These are phyloP conservation scores for Gracilaria caudata DNA, from an alignment of 23 red algal genomes.

Conservation along the genomic window DNA sequence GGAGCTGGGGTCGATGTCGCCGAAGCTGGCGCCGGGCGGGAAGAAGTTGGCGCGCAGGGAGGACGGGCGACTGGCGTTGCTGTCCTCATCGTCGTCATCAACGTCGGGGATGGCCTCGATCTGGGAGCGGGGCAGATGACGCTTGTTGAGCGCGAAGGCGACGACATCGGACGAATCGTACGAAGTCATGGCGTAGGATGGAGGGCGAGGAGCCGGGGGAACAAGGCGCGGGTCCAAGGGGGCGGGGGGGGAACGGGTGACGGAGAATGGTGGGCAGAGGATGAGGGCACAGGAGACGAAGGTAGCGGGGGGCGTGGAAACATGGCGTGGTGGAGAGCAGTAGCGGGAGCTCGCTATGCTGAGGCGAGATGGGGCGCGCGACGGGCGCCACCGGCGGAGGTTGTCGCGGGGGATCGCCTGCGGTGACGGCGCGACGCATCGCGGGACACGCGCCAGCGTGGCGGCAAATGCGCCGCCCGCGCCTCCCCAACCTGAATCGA, in stretches of 20 bases:
- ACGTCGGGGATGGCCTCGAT: constrained; percentile 77
- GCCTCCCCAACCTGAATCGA: background rate
- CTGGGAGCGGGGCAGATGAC: constrained; percentile 76
- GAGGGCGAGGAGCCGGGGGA: background rate
- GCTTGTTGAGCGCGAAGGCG: constrained; percentile 84
- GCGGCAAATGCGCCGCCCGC: background rate
- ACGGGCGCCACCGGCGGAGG: too few species aligned
- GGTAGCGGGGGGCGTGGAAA: too few species aligned
- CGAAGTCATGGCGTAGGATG: constrained; percentile 44
- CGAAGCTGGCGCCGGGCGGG: constrained; percentile 47
- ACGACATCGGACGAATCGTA: constrained; percentile 50
- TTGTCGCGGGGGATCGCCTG: too few species aligned
- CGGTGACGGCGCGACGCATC: too few species aligned
- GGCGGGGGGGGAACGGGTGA: too few species aligned
- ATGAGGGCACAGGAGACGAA: too few species aligned
- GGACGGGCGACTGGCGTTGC: constrained; percentile 2
- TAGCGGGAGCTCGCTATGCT: background rate
- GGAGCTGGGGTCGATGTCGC: constrained; percentile 9
- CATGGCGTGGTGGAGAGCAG: background rate
- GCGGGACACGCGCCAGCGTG: background rate
- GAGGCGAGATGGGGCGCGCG: too few species aligned
- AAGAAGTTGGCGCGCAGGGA: constrained; percentile 88
- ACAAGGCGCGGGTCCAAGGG: too few species aligned
- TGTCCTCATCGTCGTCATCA: constrained; percentile 60
- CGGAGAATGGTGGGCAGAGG: too few species aligned